These are phyloP conservation scores for Tolypocladium pustulatum DNA, from an alignment of 2,329 filamentous ascomycete genomes.

Conservation along the genomic window DNA sequence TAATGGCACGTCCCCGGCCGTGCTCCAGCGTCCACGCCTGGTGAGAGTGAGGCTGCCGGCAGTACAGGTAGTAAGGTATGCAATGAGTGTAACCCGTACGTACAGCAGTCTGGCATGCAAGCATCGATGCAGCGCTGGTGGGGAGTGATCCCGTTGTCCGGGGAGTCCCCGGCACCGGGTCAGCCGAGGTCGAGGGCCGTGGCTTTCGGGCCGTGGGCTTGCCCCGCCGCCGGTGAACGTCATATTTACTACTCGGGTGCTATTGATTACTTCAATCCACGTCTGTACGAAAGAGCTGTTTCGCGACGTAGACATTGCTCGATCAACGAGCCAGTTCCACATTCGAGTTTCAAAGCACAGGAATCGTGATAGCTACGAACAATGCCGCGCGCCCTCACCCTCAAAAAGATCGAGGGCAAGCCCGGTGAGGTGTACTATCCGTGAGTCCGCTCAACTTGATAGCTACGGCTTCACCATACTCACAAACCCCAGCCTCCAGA, in stretches of 20 bases:
- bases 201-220: not conserved
- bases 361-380: constrained; percentile 1
- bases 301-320: not conserved
- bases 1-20: not conserved
- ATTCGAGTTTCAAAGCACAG: not conserved
- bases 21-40: not conserved
- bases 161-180: not conserved
- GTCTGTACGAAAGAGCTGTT: not conserved
- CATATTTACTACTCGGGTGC: not conserved
- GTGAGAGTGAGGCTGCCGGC: not conserved
- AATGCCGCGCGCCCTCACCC: constrained; percentile 48
- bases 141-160: not conserved
- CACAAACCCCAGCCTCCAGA: constrained; percentile 34
- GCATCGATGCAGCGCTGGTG: not conserved
- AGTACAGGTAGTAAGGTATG: too few relatives aligned
- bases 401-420: constrained; percentile 63
- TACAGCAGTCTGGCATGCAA: not conserved
- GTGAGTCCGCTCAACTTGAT: constrained; percentile 26
- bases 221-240: not conserved
- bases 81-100: too few relatives aligned
- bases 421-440: constrained; percentile 84
- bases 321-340: not conserved
- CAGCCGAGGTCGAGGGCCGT: not conserved
- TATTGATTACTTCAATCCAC: not conserved
- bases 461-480: not conserved